phyloP scores from a whole-genome alignment of 1,284 basidiomycete genomes.

The Erythrobasidium hasegawianum region DNA sequence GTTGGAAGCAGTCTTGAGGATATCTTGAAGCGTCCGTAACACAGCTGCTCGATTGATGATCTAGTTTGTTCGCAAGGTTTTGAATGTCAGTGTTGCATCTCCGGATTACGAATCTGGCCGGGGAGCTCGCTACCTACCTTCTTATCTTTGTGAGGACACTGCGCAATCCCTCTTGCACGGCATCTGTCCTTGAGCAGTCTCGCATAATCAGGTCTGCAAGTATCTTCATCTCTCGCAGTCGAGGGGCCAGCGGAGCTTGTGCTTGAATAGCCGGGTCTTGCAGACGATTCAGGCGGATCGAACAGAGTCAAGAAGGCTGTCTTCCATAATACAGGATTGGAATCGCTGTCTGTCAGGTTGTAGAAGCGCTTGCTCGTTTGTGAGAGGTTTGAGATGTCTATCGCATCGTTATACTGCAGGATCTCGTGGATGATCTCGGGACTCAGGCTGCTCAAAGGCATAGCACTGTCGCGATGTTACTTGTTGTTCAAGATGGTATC shows the following conservation, averaged over 20 bases:
- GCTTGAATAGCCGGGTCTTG: neutral
- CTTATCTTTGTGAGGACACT: constrained; percentile 17
- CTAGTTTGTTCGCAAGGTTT: too few species aligned
- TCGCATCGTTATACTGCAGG: constrained; percentile 16
- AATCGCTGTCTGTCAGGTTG: neutral
- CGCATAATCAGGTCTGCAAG: constrained; percentile 8
- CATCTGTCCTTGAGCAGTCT: constrained; percentile 24
- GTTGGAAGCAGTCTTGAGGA: constrained; percentile 3
- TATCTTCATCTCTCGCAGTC: neutral
- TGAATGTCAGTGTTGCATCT: neutral
- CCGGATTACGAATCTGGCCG: neutral
- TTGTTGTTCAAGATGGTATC: too few species aligned
- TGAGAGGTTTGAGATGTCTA: constrained; percentile 12
- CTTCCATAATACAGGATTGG: constrained; percentile 18
- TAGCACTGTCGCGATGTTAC: too few species aligned
- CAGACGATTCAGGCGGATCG: constrained; percentile 11
- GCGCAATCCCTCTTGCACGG: constrained; percentile 24
- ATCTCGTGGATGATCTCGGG: constrained; percentile 18
- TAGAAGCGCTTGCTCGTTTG: neutral
- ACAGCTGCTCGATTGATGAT: constrained; percentile 2
- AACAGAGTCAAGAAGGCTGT: constrained; percentile 16
- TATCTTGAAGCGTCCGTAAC: constrained; percentile 8
- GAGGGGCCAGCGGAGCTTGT: neutral
- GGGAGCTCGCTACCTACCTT: too few species aligned
- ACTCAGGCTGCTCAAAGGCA: neutral